A percentile compares a stretch with the other conserved stretches of the same genome.
These are phyloP conservation scores for Cladophialophora exuberans DNA, from an alignment of 2,329 filamentous ascomycete genomes.

Conservation along the genomic window DNA sequence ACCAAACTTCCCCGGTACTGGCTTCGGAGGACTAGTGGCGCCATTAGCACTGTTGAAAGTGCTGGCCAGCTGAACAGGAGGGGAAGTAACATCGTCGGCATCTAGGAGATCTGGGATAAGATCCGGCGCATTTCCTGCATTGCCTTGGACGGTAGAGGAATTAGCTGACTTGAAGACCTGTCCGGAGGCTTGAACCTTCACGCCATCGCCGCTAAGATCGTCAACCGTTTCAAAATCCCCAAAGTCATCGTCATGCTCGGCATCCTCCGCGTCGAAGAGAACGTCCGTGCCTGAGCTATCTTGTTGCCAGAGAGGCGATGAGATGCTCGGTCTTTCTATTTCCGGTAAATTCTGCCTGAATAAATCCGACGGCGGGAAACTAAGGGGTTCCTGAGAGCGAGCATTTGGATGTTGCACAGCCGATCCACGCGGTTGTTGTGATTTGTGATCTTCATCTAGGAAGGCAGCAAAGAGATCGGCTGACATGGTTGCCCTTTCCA, in stretches of 20 bases:
- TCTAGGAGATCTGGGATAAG: constrained; percentile 10
- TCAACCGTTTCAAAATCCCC: constrained; percentile 68
- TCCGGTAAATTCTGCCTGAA: neutral
- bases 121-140: neutral
- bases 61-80: neutral
- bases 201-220: neutral
- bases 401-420: too few relatives aligned
- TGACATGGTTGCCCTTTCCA: constrained; percentile 47
- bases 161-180: neutral
- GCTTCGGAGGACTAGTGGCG: neutral
- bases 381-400: neutral
- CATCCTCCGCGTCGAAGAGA: constrained; percentile 68
- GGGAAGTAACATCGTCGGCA: neutral
- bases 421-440: neutral
- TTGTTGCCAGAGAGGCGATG: constrained; percentile 23
- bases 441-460: constrained; percentile 31
- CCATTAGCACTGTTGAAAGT: too few relatives aligned
- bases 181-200: neutral
- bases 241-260: constrained; percentile 55
- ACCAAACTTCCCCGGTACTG: neutral
- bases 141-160: too few relatives aligned
- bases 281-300: constrained; percentile 49
- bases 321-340: neutral
- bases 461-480: constrained; percentile 59
- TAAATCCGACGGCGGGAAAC: neutral